Base-by-base conservation (phyloP, 352 stramenopile genomes). In the Globisporangium orthogonon region DNA sequence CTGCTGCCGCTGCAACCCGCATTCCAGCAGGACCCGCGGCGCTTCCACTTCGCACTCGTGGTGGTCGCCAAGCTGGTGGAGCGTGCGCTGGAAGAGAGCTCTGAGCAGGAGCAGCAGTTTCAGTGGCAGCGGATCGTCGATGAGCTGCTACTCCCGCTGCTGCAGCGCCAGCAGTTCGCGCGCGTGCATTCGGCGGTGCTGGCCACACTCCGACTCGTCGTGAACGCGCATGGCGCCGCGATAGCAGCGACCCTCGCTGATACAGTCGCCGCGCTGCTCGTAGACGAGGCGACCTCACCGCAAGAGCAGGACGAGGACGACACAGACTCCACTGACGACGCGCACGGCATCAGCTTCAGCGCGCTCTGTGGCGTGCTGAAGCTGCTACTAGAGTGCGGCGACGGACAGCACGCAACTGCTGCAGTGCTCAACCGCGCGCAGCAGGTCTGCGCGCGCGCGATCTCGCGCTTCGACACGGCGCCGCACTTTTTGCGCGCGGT, bases 291-390 rank as follows among this genome's bases (percentile, higher is more conserved):
- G 2, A 18, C 7, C 13, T 3, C 41, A 11, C 40, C 48, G 9
- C 13, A 31, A 17, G 2, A 4, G 5, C 10, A 11, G 17, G 31
- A 43, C 50, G 30, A 52, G 17, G 39, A 46, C 9, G 30, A 61
- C 10, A 10, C 44, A 29, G 41, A 56, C 6, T 58, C 64, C 28
- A 43, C 52, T 43, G 30, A 35, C 0, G 52, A 59, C 4, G 50
- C 60, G 17, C 39, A 52, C 7, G 3, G 2, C 9, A 10, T 70
- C 14, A 77, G 74, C 56, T 86, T 73, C 46, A 63, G 66, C 7
- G 72, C 80, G 40, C 54, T 90, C 7, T 86, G 80, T 39, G 58
- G 61, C 9, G 61, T 85, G 33, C 58, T 86, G 48, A 63, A 83
- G 55, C 33, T 86, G 28, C 35, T 83, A 18, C 50, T 79, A n/a